Evolutionary conservation across 441 rosid genomes (phyloP).

Genomic region (Erodium chrysanthum): DNA sequence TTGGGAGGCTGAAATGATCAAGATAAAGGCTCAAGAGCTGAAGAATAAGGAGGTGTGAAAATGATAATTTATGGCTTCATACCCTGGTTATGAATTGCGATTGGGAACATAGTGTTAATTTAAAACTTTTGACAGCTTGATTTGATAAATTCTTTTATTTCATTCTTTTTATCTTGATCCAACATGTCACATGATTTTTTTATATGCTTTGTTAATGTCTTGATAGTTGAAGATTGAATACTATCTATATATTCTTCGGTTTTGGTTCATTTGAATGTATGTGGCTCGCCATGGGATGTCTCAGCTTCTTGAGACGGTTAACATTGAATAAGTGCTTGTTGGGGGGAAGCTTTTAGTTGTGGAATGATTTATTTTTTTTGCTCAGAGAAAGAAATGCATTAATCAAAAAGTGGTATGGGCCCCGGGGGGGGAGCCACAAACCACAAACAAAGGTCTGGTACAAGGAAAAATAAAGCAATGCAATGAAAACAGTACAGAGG

Average conservation of each 20-base stretch:
- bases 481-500: too few species aligned
- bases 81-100: background rate
- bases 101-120: background rate
- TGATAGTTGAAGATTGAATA: background rate
- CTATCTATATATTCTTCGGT: background rate
- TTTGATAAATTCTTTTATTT: background rate
- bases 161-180: background rate
- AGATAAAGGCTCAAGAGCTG: constrained; percentile 95
- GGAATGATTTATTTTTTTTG: background rate
- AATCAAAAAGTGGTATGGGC: too few species aligned
- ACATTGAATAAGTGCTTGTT: background rate
- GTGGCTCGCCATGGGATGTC: background rate
- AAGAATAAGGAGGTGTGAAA: constrained; percentile 92
- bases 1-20: constrained; percentile 97
- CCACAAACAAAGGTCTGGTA: too few species aligned
- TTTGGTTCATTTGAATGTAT: background rate
- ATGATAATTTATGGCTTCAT: constrained; percentile 13
- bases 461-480: too few species aligned
- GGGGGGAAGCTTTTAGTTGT: background rate
- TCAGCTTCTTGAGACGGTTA: background rate
- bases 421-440: too few species aligned
- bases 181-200: background rate
- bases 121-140: background rate
- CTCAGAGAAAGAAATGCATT: too few species aligned
- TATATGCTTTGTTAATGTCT: background rate